Evolutionary conservation across 306 rosid species (phyloP).

Genomic region (Trifolium dubium): DNA sequence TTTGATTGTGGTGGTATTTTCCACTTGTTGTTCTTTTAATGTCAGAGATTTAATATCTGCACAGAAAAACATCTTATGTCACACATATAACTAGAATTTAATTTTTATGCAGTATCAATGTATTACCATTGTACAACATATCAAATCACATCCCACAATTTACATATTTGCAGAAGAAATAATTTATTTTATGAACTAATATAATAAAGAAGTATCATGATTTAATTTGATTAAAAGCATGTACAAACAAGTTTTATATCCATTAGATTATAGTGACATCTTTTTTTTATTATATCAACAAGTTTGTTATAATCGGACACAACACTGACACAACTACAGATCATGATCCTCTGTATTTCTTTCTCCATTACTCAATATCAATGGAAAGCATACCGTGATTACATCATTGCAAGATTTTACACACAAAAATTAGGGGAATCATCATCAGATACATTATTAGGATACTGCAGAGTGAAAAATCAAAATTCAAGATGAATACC

Average conservation of each 20-base stretch:
- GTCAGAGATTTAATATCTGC: constrained; percentile 1
- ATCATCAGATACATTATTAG: not conserved
- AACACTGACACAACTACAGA: too few species aligned
- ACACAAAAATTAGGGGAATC: not conserved
- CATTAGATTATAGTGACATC: too few species aligned
- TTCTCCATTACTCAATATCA: too few species aligned
- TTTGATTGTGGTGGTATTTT: not conserved
- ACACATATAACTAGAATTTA: not conserved
- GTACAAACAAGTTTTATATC: too few species aligned
- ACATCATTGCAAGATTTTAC: not conserved
- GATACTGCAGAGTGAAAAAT: not conserved
- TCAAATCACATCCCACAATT: not conserved
- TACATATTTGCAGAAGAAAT: too few species aligned
- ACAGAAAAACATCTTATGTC: not conserved
- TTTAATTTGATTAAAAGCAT: too few species aligned
- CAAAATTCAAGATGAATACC: not conserved
- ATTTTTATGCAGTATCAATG: not conserved
- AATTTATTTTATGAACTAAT: not conserved
- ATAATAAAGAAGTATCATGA: not conserved
- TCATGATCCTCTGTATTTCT: too few species aligned
- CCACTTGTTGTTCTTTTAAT: not conserved
- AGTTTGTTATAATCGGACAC: not conserved
- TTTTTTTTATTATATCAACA: not conserved
- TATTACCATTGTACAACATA: too few species aligned
- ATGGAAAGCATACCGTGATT: not conserved